A percentile compares a stretch with the other conserved stretches of the same genome.
These are phyloP conservation scores for Oxytropis ochrocephala DNA, from an alignment of 306 rosid species.

Conservation along the genomic window DNA sequence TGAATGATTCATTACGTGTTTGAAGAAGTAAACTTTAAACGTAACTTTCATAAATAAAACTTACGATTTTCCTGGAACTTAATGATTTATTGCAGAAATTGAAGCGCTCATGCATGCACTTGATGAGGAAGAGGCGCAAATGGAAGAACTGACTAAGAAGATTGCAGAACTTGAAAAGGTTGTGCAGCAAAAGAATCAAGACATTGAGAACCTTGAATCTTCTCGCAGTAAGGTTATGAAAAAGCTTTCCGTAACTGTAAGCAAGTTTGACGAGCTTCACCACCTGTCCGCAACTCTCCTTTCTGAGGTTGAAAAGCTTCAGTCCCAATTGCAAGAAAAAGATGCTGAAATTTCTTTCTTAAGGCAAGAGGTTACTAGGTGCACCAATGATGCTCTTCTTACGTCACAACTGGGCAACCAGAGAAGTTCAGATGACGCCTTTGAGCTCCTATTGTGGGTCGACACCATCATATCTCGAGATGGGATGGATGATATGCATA, in stretches of 20 bases:
- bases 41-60: conserved; percentile 3
- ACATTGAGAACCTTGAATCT: conserved; percentile 62
- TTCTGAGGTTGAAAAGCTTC: conserved; percentile 86
- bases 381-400: conserved; percentile 84
- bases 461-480: conserved; percentile 43
- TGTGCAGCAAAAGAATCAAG: conserved; percentile 60
- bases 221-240: conserved; percentile 77
- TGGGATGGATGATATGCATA: conserved; percentile 42
- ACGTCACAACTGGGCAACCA: conserved; percentile 70
- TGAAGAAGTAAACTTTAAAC: background rate
- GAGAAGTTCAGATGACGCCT: conserved; percentile 50
- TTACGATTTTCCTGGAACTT: conserved; percentile 12
- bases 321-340: conserved; percentile 89
- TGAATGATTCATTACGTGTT: conserved; percentile 7
- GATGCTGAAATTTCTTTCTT: conserved; percentile 91
- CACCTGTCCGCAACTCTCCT: conserved; percentile 78
- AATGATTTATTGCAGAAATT: conserved; percentile 60
- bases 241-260: conserved; percentile 76
- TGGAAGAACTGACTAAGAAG: conserved; percentile 66
- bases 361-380: conserved; percentile 95
- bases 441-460: conserved; percentile 71
- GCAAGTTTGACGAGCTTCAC: conserved; percentile 95
- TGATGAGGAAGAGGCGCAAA: conserved; percentile 90
- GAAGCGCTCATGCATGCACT: conserved; percentile 90
- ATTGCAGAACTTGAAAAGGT: conserved; percentile 58